phyloP scores from a whole-genome alignment of 805 yeast genomes.

The Cyberlindnera misumaiensis region DNA sequence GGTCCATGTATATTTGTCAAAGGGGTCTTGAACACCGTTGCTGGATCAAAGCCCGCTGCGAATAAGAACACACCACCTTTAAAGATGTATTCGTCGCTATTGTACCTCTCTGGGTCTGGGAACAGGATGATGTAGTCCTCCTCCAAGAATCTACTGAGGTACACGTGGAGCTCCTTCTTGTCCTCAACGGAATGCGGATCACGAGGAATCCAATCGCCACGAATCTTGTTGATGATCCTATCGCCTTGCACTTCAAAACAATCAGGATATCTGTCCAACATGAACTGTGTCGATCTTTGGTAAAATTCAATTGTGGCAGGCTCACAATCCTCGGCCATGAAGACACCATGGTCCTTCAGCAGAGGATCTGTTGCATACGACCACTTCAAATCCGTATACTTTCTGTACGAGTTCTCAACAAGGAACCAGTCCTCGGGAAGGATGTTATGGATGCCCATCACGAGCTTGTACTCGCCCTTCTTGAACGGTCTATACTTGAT shows the following conservation, averaged over 20 bases:
- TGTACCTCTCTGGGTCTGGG: constrained; percentile 28
- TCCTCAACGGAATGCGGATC: constrained; percentile 20
- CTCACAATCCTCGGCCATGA: constrained; percentile 25
- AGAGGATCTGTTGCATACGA: constrained; percentile 28
- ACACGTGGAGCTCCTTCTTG: constrained; percentile 12
- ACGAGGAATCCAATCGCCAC: constrained; percentile 20
- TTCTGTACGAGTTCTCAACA: constrained; percentile 53
- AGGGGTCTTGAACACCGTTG: constrained; percentile 42
- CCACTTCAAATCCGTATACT: constrained; percentile 34
- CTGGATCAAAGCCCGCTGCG: constrained; percentile 71
- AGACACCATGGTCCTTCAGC: constrained; percentile 28
- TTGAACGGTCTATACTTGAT: constrained; percentile 52
- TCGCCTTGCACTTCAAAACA: constrained; percentile 19
- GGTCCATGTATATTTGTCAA: constrained; percentile 60
- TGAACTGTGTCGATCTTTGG: constrained; percentile 17
- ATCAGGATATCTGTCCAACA: constrained; percentile 21
- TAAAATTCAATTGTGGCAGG: constrained; percentile 21
- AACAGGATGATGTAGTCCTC: constrained; percentile 45
- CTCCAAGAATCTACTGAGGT: constrained; percentile 17
- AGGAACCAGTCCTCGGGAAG: constrained; percentile 50
- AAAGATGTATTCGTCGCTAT: constrained; percentile 50
- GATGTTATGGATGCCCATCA: constrained; percentile 51
- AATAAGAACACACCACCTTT: constrained; percentile 54
- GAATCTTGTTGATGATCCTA: constrained; percentile 19
- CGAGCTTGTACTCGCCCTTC: constrained; percentile 50